Evolutionary conservation across 2,329 filamentous ascomycete species (phyloP), one percentile per base, ranked within the genome.

Genomic region (Cladophialophora exuberans): DNA sequence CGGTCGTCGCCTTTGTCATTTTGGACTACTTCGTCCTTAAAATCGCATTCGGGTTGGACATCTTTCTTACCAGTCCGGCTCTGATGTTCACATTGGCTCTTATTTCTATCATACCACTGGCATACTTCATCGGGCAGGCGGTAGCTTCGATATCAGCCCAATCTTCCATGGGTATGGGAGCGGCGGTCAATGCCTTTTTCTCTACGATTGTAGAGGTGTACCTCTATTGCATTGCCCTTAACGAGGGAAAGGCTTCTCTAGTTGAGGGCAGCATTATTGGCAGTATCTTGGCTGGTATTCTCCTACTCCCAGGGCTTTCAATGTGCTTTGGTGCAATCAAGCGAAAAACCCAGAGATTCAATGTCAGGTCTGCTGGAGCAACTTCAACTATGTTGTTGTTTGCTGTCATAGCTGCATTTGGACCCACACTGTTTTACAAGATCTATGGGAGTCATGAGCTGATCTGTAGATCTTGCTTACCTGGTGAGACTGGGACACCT

Each of bases 261-360:
- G 94, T 99, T 1, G 94, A 99, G 72, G 94, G 94, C 45, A 97
- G 92, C 73, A 91, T 99, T 64, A 90, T 99, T 57, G 94, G 94
- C 59, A 99, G 94, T 71, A 97, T 99, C 59, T 97, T 99, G 70
- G 93, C 93, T 3, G 94, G 94, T 75, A 89, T 99, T 39, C 80
- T 99, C 11, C 96, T 99, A 70, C 79, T 99, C 41, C 94, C 94
- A 0, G 94, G 94, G 1, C 72, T 99, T 28, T 97, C 93, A 54
- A 99, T 99, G 94, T 99, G 94, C 72, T 99, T 97, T 67, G 94
- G 94, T 39, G 95, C 95, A 15, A 87, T 99, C 68, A 96, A 96
- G 76, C 86, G 95, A 65, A 99, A 99, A 76, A 99, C 94, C 1
- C 94, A 99, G 70, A 87, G 94, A 36, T 99, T 99, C 81, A 99